phyloP scores from a whole-genome alignment of 1,284 basidiomycete species.

The Cryptococcus amylolentus region DNA sequence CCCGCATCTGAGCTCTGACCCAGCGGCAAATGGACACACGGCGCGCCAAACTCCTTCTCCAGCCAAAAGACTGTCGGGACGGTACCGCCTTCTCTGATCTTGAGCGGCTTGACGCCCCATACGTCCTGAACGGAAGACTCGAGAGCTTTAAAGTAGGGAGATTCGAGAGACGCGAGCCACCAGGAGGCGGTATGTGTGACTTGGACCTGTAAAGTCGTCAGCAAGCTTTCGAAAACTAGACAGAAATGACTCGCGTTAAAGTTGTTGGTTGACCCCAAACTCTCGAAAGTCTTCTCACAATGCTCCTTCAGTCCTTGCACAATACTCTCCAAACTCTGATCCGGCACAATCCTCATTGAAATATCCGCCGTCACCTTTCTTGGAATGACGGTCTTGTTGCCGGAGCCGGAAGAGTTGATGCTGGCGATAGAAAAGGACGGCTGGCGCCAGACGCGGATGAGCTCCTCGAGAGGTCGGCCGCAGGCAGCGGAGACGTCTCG shows the following conservation, averaged over 20 bases:
- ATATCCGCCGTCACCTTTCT: conserved; percentile 72
- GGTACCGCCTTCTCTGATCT: conserved; percentile 85
- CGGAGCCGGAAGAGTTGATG: conserved; percentile 34
- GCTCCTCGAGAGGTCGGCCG: conserved; percentile 61
- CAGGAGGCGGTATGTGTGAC: conserved; percentile 86
- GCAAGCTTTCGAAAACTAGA: not conserved
- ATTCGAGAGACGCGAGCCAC: conserved; percentile 87
- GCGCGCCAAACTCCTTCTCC: conserved; percentile 73
- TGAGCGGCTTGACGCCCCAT: conserved; percentile 77
- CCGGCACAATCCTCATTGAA: conserved; percentile 87
- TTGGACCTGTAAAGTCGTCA: conserved; percentile 56
- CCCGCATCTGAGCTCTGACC: conserved; percentile 47
- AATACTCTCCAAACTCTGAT: conserved; percentile 70
- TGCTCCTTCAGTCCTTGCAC: conserved; percentile 61
- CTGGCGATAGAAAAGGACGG: conserved; percentile 47
- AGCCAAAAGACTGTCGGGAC: conserved; percentile 89
- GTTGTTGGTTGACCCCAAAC: conserved; percentile 64
- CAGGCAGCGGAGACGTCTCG: conserved; percentile 62
- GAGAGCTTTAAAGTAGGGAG: conserved; percentile 76
- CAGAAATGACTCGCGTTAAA: conserved; percentile 57
- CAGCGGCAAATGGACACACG: conserved; percentile 48
- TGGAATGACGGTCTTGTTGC: conserved; percentile 74
- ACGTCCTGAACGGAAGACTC: conserved; percentile 76
- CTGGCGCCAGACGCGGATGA: conserved; percentile 69
- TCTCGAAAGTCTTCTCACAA: conserved; percentile 61